phyloP scores from a whole-genome alignment of 108 stramenopile genomes.

The Cyclostephanos tholiformis region DNA sequence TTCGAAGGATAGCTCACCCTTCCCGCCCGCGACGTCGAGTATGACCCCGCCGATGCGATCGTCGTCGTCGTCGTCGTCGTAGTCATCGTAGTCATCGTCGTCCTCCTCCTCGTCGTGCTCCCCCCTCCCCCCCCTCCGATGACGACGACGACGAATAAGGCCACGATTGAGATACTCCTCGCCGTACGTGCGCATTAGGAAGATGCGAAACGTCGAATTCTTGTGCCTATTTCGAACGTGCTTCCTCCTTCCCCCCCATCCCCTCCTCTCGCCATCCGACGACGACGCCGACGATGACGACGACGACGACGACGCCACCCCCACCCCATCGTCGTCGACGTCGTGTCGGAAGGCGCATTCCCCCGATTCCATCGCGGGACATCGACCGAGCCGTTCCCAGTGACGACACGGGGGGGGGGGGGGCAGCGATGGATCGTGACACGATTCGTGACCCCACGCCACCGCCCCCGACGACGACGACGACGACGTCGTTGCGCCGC shows the following conservation, averaged over 20 bases:
- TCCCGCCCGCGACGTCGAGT: slow-evolving; percentile 49
- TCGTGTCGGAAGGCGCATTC: slow-evolving; percentile 37
- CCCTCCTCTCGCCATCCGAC: slow-evolving; percentile 8
- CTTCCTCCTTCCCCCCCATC: slow-evolving; percentile 38
- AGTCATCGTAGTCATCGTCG: too few relatives aligned
- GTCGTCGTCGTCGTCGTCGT: not conserved
- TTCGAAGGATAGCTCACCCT: slow-evolving; percentile 47
- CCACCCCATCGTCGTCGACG: slow-evolving; percentile 3
- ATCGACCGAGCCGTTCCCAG: slow-evolving; percentile 37
- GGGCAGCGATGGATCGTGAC: slow-evolving; percentile 19
- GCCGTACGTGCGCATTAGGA: slow-evolving; percentile 45
- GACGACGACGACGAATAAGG: too few relatives aligned
- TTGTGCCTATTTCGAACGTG: slow-evolving; percentile 45
- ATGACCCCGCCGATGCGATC: not conserved
- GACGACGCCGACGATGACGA: too few relatives aligned
- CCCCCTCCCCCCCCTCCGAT: too few relatives aligned
- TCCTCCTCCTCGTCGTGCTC: too few relatives aligned
- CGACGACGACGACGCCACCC: too few relatives aligned
- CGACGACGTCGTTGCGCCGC: not conserved
- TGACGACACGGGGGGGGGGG: slow-evolving; percentile 41
- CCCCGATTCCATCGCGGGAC: slow-evolving; percentile 24
- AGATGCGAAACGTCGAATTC: slow-evolving; percentile 46
- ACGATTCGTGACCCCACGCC: slow-evolving; percentile 35
- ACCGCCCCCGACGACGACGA: not conserved
- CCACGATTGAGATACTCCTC: slow-evolving; percentile 29